Evolutionary conservation across 2,329 filamentous ascomycete genomes (phyloP), one percentile per base, ranked within the genome.

Genomic region (Sclerotinia nivalis): DNA sequence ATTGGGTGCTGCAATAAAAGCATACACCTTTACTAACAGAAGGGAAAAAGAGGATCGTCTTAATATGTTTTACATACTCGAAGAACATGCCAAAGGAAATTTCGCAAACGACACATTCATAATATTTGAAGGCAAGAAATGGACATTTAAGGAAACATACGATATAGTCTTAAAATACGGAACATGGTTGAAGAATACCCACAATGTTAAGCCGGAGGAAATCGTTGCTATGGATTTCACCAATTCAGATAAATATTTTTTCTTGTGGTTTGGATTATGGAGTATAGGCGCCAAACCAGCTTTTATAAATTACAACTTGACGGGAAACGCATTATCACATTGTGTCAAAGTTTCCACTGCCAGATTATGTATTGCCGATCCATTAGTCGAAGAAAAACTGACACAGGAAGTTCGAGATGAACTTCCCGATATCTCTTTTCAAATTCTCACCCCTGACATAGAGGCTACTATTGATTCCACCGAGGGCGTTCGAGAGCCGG

Each of bases 261-360:
- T 94, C 77, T 72, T 96, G 12, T 76, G 89, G 84, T 83, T 94
- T 68, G 93, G 90, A 0, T 80, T 97, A 45, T 97, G 93, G 93
- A 88, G 89, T 43, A 88, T 97, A 70, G 93, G 93, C 15, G 93
- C 91, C 0, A 89, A 89, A 69, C 93, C 93, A 0, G 93, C 93
- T 0, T 93, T 96, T 75, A 91, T 97, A 81, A 97, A 97, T 80
- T 95, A 94, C 80, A 96, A 96, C 77, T 82, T 97, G 62, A 85
- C 86, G 0, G 90, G 89, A 18, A 87, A 90, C 40, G 85, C 92
- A 0, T 82, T 97, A 72, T 79, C 87, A 4, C 93, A 97, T 80
- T 95, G 91, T 74, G 83, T 96, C 58, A 86, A 85, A 73, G 87
- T 88, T 1, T 90, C 91, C 2, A 88, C 86, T 0, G 84, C 91